Evolutionary conservation across 2,329 filamentous ascomycete genomes (phyloP).

Genomic region (Penicillium sp.): DNA sequence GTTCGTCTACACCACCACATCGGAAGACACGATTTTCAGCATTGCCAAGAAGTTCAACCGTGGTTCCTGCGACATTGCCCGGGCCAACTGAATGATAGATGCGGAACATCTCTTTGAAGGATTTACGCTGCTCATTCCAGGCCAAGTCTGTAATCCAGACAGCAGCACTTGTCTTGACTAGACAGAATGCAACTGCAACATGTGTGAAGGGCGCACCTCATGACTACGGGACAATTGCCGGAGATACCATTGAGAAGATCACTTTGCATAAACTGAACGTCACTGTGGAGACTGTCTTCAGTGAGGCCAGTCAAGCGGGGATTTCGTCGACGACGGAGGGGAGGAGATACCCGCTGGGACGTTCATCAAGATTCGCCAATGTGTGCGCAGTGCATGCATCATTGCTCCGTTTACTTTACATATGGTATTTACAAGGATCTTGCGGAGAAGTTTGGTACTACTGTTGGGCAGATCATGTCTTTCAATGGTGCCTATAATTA

Average conservation of each 20-base stretch:
- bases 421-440: conserved; percentile 26
- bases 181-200: conserved; percentile 10
- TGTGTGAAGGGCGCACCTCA: conserved; percentile 18
- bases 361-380: conserved; percentile 22
- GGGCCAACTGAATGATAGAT: conserved; percentile 16
- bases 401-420: conserved; percentile 17
- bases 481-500: conserved; percentile 24
- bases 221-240: conserved; percentile 16
- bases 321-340: conserved; percentile 8
- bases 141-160: conserved; percentile 14
- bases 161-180: conserved; percentile 15
- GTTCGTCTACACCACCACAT: conserved; percentile 11
- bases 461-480: conserved; percentile 24
- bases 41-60: conserved; percentile 13
- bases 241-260: conserved; percentile 19
- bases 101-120: conserved; percentile 9
- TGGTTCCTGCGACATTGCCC: conserved; percentile 15
- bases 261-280: conserved; percentile 15
- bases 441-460: conserved; percentile 18
- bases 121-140: conserved; percentile 12
- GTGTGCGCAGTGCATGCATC: conserved; percentile 17
- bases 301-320: not conserved
- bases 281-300: not conserved
- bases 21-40: conserved; percentile 18
- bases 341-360: conserved; percentile 5